Percentiles rank a stretch among this genome's conserved stretches.
Evolutionary conservation across 1,284 basidiomycete genomes (phyloP).

Genomic region (Coniophora puteana): DNA sequence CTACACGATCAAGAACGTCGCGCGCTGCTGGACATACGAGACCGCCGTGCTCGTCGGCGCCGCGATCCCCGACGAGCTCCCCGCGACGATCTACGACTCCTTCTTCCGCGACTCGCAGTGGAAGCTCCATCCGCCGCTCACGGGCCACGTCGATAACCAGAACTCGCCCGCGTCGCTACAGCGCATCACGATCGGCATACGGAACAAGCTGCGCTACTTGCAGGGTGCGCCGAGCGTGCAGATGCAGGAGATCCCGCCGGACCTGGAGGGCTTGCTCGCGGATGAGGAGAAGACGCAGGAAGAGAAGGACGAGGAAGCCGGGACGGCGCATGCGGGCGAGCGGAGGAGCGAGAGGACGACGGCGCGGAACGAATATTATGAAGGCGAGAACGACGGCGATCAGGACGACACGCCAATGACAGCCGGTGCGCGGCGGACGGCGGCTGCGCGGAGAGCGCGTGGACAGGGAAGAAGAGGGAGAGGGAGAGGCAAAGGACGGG

Average conservation of each 20-base stretch:
- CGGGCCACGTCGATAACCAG: slow-evolving; percentile 89
- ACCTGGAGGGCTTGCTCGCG: slow-evolving; percentile 76
- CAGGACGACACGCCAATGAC: slow-evolving; percentile 29
- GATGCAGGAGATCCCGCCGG: slow-evolving; percentile 96
- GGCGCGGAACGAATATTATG: slow-evolving; percentile 67
- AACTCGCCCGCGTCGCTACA: slow-evolving; percentile 84
- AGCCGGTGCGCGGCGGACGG: slow-evolving; percentile 12
- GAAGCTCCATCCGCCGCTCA: slow-evolving; percentile 90
- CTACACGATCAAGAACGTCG: slow-evolving; percentile 94
- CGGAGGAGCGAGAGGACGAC: slow-evolving; percentile 45
- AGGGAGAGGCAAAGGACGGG: slow-evolving; percentile 24
- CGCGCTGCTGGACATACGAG: slow-evolving; percentile 99
- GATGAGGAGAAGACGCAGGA: slow-evolving; percentile 73
- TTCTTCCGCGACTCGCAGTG: slow-evolving; percentile 92
- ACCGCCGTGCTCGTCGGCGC: slow-evolving; percentile 91
- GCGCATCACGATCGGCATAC: slow-evolving; percentile 79
- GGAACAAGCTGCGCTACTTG: slow-evolving; percentile 91
- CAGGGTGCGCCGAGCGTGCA: slow-evolving; percentile 95
- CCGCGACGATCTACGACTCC: slow-evolving; percentile 86
- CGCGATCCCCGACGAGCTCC: slow-evolving; percentile 82
- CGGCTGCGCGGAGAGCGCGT: slow-evolving; percentile 25
- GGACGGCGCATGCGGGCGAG: slow-evolving; percentile 58
- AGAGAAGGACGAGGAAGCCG: slow-evolving; percentile 67
- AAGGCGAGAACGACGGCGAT: slow-evolving; percentile 69
- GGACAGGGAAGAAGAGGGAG: slow-evolving; percentile 23